These are phyloP conservation scores for Vigna reflexopilosa DNA, from an alignment of 306 rosid species.

Conservation along the genomic window DNA sequence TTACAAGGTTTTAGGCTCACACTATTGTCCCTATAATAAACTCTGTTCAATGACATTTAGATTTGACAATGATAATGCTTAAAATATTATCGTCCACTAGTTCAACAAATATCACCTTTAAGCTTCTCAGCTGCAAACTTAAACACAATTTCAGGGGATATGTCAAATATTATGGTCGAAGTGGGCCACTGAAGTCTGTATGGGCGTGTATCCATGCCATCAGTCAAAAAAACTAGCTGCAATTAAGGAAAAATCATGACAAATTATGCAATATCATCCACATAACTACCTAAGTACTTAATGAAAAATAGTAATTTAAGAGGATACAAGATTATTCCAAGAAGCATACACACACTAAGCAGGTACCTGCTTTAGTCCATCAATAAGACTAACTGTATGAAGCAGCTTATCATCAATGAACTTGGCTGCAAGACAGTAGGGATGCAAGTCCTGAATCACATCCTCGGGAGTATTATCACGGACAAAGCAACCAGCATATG, in stretches of 20 bases:
- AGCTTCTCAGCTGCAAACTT: slow-evolving; percentile 68
- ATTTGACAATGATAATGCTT: slow-evolving; percentile 5
- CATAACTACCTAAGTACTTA: neutral
- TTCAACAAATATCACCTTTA: slow-evolving; percentile 52
- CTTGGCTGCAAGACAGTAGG: slow-evolving; percentile 73
- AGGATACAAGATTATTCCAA: neutral
- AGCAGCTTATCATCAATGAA: slow-evolving; percentile 78
- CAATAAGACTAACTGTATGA: slow-evolving; percentile 44
- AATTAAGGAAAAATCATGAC: slow-evolving; percentile 25
- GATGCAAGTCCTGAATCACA: slow-evolving; percentile 54
- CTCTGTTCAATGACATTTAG: slow-evolving; percentile 1
- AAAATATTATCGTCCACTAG: neutral
- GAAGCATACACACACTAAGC: slow-evolving; percentile 4
- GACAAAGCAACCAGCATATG: slow-evolving; percentile 79
- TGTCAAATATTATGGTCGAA: slow-evolving; percentile 69
- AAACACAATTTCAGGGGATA: slow-evolving; percentile 71
- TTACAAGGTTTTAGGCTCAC: neutral
- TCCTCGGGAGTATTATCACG: slow-evolving; percentile 56
- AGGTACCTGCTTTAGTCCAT: slow-evolving; percentile 45
- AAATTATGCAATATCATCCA: slow-evolving; percentile 27
- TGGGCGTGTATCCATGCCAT: slow-evolving; percentile 57
- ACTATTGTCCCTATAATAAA: slow-evolving; percentile 26
- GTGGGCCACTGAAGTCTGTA: slow-evolving; percentile 38
- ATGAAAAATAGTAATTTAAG: neutral
- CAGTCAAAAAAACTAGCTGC: slow-evolving; percentile 62